Percentiles rank a stretch among this genome's conserved stretches.
These are phyloP conservation scores for Tricholoma matsutake DNA, from an alignment of 768 basidiomycete genomes.

Conservation along the genomic window DNA sequence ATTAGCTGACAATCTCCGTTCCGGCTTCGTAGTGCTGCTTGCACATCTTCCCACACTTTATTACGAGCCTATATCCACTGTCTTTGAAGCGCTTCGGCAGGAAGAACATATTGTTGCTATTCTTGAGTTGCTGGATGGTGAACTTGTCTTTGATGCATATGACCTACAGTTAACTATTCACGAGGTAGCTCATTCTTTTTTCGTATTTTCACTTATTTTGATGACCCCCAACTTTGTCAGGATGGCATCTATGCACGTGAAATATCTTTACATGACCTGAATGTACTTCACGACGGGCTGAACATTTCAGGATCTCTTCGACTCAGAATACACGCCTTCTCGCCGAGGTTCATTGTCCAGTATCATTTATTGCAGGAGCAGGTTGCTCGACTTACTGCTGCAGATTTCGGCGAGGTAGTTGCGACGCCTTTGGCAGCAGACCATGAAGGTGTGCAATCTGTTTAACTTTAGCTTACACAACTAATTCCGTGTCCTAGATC, in stretches of 20 bases:
- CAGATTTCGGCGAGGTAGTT: not conserved
- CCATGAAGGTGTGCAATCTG: not conserved
- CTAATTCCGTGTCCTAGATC: not conserved
- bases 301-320: conserved; percentile 62
- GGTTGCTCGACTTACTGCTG: conserved; percentile 31
- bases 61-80: conserved; percentile 67
- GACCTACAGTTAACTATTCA: conserved; percentile 62
- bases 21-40: conserved; percentile 46
- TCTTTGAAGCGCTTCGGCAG: conserved; percentile 71
- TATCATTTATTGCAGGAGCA: conserved; percentile 64
- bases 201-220: not conserved
- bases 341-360: conserved; percentile 63
- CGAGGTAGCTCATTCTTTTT: conserved; percentile 46
- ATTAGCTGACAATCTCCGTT: conserved; percentile 18
- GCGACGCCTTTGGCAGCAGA: conserved; percentile 1
- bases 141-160: conserved; percentile 68
- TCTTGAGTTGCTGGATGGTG: conserved; percentile 50
- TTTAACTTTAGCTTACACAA: not conserved
- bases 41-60: conserved; percentile 66
- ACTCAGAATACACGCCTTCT: conserved; percentile 43
- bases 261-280: conserved; percentile 69
- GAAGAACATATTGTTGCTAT: conserved; percentile 50
- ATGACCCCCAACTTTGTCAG: conserved; percentile 31
- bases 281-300: conserved; percentile 65
- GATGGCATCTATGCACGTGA: conserved; percentile 70